These are phyloP conservation scores for Nissolia schottii DNA, from an alignment of 306 rosid genomes.

Conservation along the genomic window DNA sequence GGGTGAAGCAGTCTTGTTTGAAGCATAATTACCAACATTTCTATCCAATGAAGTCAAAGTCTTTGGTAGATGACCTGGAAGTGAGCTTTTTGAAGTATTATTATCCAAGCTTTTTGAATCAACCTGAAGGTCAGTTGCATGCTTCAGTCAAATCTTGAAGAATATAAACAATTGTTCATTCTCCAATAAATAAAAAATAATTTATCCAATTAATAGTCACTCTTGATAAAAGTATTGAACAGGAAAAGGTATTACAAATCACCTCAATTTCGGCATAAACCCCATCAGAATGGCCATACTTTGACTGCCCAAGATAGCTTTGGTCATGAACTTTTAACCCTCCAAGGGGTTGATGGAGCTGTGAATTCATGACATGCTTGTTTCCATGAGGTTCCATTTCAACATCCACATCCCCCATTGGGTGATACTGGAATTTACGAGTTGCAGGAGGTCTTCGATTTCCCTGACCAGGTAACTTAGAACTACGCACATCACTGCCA, in stretches of 20 bases:
- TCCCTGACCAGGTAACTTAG: slow-evolving; percentile 49
- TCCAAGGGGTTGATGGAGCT: slow-evolving; percentile 53
- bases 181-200: slow-evolving; percentile 1
- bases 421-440: slow-evolving; percentile 86
- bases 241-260: slow-evolving; percentile 12
- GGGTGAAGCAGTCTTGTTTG: slow-evolving; percentile 45
- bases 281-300: slow-evolving; percentile 42
- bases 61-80: slow-evolving; percentile 53
- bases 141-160: slow-evolving; percentile 20
- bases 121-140: slow-evolving; percentile 47
- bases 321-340: slow-evolving; percentile 49
- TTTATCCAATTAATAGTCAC: slow-evolving; percentile 4
- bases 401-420: slow-evolving; percentile 74
- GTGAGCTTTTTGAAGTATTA: slow-evolving; percentile 43
- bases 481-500: slow-evolving; percentile 48
- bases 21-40: slow-evolving; percentile 48
- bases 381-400: slow-evolving; percentile 56
- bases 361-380: slow-evolving; percentile 45
- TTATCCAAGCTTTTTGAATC: slow-evolving; percentile 51
- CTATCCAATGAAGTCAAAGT: slow-evolving; percentile 49
- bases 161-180: slow-evolving; percentile 18
- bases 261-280: slow-evolving; percentile 65
- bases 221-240: slow-evolving; percentile 12
- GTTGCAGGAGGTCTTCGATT: slow-evolving; percentile 51
- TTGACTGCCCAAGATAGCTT: slow-evolving; percentile 55